Base-by-base conservation (phyloP, 371 early-diverging fungal species). In the Lichtheimia ramosa region DNA sequence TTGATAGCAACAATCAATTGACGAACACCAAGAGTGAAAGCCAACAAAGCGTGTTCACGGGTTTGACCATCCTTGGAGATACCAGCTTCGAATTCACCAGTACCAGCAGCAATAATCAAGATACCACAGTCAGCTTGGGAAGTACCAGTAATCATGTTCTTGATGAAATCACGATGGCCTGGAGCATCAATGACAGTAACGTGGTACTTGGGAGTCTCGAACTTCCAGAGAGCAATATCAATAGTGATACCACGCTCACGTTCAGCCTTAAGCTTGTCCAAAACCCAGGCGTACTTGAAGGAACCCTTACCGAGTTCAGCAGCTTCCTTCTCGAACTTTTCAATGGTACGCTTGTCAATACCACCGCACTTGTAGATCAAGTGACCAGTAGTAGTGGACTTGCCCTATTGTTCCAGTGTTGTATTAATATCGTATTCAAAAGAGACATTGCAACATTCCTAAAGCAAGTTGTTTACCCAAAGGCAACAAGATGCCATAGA, bases 91-190 rank as follows among this genome's bases (percentile, higher is more conserved):
- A 98, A 98, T 84, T 97, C 98, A 84, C 95, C 96, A 68, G 70
- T 70, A 70, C 89, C 89, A 65, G 93, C 93, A 72, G 95, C 93
- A 76, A 98, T 91, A 68, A 98, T 93, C 60, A 99, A 88, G 67
- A 99, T 88, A 73, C 96, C 70, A 54, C 74, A 74, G 59, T 70
- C 70, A 43, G 70, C 86, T 69, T 93, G 96, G 74, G 94, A 93
- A 63, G 98, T 95, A 83, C 97, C 98, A 73, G 94, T 93, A 74
- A 99, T 97, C 98, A 99, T 98, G 94, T 96, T 98, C 88, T 94
- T 92, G 84, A 99, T 96, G 88, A 96, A 99, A 82, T 96, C 95
- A 81, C 96, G 92, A 88, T 99, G 99, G 53, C 99, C 99, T 56
- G 99, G 99, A 70, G 98, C 96, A 81, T 96, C 96, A 81, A 96